These are phyloP conservation scores for Casuarina cunninghamiana DNA, from an alignment of 306 rosid genomes.

Conservation along the genomic window DNA sequence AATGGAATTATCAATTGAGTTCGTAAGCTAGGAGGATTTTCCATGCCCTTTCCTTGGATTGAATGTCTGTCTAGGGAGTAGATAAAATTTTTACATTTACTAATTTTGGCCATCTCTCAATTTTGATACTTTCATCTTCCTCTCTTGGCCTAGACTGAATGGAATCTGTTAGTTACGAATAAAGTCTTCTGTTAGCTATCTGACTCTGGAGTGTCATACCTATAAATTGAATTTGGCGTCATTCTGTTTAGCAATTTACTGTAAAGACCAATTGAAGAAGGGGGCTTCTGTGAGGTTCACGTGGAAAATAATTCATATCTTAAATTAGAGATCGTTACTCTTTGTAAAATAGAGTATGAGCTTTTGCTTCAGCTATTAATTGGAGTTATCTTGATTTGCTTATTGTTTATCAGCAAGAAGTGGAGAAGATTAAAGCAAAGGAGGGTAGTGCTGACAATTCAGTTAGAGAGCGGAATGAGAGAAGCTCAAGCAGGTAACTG, in stretches of 20 bases:
- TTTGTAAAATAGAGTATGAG: not conserved
- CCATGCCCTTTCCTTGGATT: not conserved
- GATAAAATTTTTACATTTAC: not conserved
- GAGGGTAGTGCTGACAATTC: slow-evolving; percentile 40
- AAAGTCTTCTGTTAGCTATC: not conserved
- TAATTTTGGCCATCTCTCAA: not conserved
- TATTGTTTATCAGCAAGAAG: slow-evolving; percentile 60
- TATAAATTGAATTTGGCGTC: not conserved
- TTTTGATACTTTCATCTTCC: not conserved
- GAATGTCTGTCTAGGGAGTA: not conserved
- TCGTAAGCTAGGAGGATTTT: not conserved
- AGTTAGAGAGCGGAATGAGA: slow-evolving; percentile 38
- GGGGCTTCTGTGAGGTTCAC: not conserved
- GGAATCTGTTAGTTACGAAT: not conserved
- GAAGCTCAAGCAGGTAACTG: slow-evolving; percentile 60
- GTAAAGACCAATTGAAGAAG: not conserved
- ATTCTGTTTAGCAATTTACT: not conserved
- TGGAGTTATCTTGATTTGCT: slow-evolving; percentile 9
- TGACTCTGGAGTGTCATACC: not conserved
- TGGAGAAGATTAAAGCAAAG: slow-evolving; percentile 49
- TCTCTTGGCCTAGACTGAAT: not conserved
- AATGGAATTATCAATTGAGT: not conserved
- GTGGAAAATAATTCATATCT: not conserved
- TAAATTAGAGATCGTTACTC: not conserved
- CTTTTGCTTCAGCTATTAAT: slow-evolving; percentile 23